Base-by-base conservation (phyloP, 768 basidiomycete genomes). In the Cyclocybe aegerita region DNA sequence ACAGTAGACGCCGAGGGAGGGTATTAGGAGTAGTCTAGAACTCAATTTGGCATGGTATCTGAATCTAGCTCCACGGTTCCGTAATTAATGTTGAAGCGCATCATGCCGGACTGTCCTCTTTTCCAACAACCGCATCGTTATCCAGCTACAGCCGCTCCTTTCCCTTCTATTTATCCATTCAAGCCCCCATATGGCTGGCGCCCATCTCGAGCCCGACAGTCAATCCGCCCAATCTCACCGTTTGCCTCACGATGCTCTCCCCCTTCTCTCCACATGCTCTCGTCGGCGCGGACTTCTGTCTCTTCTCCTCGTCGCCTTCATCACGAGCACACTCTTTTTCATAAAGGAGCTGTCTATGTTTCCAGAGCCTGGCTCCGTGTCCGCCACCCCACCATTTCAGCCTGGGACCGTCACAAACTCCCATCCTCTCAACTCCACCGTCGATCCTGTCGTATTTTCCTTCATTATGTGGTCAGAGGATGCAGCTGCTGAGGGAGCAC, bases 1-100 rank as follows among this genome's bases (percentile, higher is more conserved):
- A 79, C 79, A 42, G 72, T 74, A 8, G 82, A 90, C 43, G 83
- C 77, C 38, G 86, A 82, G 42, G 90, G 88, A 29, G 64, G 62
- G 29, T 65, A 65, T 52, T 65, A 51, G 46, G 23, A 35, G 10
- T 11, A 35, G 9, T 23, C 23, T 23, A 23, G 23, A 23, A 23
- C 23, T 23, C 5, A 3, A 23, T 23, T 23, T 23, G 23, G 23
- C 23, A 23, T 23, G 23, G 23, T n/a, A 23, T 23, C 23, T 23
- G 23, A 23, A 23, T 23, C 23, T 3, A 23, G 23, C 23, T 23
- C 23, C 23, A 23, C 23, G 3, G 23, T 23, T 23, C 23, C 23
- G n/a, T n/a, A n/a, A n/a, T n/a, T n/a, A n/a, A n/a, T n/a, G n/a
- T n/a, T n/a, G n/a, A 23, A 23, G 23, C 23, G 23, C 23, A 23